Evolutionary conservation across 2,329 filamentous ascomycete species (phyloP), one percentile per base, ranked within the genome.

Genomic region (Gliomastix tumulicola): DNA sequence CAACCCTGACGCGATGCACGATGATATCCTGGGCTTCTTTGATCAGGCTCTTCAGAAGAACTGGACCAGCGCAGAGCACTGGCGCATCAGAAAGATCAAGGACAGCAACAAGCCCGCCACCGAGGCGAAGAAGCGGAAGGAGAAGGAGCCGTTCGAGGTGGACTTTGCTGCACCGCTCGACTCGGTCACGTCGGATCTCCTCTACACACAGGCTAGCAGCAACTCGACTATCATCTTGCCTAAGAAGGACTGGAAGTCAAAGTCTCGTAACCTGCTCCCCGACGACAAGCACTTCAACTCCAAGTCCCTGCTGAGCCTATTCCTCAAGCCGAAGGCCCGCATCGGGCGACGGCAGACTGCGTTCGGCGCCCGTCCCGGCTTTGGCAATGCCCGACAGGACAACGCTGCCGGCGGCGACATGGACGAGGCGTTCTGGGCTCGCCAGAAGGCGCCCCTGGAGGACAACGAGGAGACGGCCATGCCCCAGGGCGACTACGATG

Each of bases 251-350:
- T 94, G 90, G 88, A 92, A 87, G 58, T 92, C 87, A 27, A 95
- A 94, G 60, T 88, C 84, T 2, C 78, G 88, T 34, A 95, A 98
- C 55, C 73, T 98, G 4, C 77, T 98, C 5, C 90, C 94, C 3
- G 92, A 98, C 53, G 92, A 98, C 63, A 96, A 96, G 61, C 89
- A 97, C 57, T 97, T 98, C 68, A 95, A 89, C 65, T 97, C 90
- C 8, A 85, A 84, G 54, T 87, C 94, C 46, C 70, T 98, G 1
- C 69, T 97, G 7, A 84, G 80, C 35, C 74, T 98, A 2, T 98
- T 97, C 71, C 71, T 97, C 20, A 98, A 98, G 59, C 92, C 92
- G 20, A 94, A 89, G 57, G 88, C 89, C 10, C 82, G 84, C 30
- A 76, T 96, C 60, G 80, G 84, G 31, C 76, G 79, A 39, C 75